Conservation (phyloP, 768 basidiomycete genomes). For the Macrolepiota fuliginosa region DNA sequence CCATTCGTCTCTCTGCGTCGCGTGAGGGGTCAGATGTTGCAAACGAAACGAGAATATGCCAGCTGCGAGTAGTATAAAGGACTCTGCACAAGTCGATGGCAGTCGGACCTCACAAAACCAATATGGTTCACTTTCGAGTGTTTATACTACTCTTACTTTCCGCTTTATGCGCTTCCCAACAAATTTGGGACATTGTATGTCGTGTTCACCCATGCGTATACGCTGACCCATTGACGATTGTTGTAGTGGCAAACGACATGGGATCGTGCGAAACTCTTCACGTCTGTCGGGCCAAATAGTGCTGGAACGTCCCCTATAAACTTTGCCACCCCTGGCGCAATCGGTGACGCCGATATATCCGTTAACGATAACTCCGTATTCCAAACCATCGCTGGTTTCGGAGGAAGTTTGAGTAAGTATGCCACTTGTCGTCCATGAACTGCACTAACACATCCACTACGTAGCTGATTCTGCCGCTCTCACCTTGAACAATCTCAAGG, state of each 20-base stretch:
- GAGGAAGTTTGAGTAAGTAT: conserved; percentile 57
- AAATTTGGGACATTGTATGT: conserved; percentile 55
- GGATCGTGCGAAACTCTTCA: conserved; percentile 52
- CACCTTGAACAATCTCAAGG: conserved; percentile 65
- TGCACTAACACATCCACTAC: background rate
- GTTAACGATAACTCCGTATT: conserved; percentile 52
- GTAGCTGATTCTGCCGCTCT: conserved; percentile 72
- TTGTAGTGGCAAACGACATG: conserved; percentile 59
- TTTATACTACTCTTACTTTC: background rate
- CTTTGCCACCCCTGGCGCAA: conserved; percentile 54
- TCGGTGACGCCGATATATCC: conserved; percentile 60
- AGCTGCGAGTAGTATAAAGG: background rate
- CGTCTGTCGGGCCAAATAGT: conserved; percentile 39
- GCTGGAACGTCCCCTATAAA: conserved; percentile 39
- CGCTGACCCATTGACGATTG: background rate
- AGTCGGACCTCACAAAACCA: background rate
- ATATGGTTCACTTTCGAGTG: background rate
- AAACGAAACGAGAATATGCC: background rate
- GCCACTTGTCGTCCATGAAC: background rate
- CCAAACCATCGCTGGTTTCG: conserved; percentile 68
- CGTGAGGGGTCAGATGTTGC: background rate
- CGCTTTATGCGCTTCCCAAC: conserved; percentile 35
- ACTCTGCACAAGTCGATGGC: background rate
- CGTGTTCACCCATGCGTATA: background rate
- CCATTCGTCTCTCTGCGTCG: background rate